Evolutionary conservation across 306 rosid species (phyloP), one percentile per base, ranked within the genome.

Genomic region (Vigna reflexopilosa): DNA sequence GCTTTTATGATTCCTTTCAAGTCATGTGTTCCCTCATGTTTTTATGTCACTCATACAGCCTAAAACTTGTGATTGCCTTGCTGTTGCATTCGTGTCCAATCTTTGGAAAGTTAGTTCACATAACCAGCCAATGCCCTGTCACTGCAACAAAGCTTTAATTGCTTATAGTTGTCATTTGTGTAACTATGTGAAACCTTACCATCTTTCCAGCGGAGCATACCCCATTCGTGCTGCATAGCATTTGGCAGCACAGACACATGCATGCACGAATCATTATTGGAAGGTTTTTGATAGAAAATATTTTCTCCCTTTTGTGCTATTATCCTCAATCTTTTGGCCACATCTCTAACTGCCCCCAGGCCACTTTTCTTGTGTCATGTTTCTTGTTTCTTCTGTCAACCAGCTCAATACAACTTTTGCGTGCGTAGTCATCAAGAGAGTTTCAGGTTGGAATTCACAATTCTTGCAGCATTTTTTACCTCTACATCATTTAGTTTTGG

Each of bases 201-300:
- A 81, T 86, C 93, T 90, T 90, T 92, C 93, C 97, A 92, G 90
- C 95, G 52, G 79, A 83, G 76, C 86, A 81, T 82, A 57, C 90
- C 82, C 87, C 88, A 86, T 85, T 81, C 38, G 40, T 82, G 65
- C 63, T 85, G 70, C 87, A 66, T 76, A 11, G 38, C 85, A 79
- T 54, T 81, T 73, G 82, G 77, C 70, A 86, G 65, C 74, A 73
- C 63, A 76, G 24, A 82, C 83, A 69, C 83, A 81, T 85, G 88
- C 57, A 67, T 54, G 26, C 84, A 57, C 72, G 48, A 72, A 77
- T 81, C 63, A 85, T 84, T 56, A 66, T 78, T 76, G 67, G 36
- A 49, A 73, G 67, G 62, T 82, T 73, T 72, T 26, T 16, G 1
- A 47, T 45, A n/a, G 69, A 75, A 72, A 75, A 57, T 59, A n/a